phyloP scores from a whole-genome alignment of 2,329 filamentous ascomycete genomes.

The Rhinocladiella mackenziei region DNA sequence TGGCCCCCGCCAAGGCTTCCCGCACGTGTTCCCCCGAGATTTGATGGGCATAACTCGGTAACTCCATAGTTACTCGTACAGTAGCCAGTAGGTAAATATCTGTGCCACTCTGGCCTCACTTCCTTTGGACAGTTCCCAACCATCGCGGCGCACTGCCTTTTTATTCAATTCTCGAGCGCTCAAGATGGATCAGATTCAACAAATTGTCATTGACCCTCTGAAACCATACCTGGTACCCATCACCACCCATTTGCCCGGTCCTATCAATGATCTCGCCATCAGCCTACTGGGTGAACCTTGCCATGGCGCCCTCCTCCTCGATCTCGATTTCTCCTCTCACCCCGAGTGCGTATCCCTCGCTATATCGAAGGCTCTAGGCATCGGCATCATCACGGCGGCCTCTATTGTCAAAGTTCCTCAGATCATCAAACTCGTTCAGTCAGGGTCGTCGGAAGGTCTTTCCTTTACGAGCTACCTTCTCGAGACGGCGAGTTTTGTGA shows the following conservation, averaged over 20 bases:
- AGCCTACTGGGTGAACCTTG: slow-evolving; percentile 78
- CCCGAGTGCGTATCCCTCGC: slow-evolving; percentile 80
- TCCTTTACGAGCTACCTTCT: slow-evolving; percentile 89
- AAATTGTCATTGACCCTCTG: slow-evolving; percentile 40
- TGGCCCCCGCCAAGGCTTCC: neutral
- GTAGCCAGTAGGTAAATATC: no score
- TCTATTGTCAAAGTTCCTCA: slow-evolving; percentile 95
- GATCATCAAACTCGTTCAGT: slow-evolving; percentile 83
- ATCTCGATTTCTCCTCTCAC: slow-evolving; percentile 71
- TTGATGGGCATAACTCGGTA: no score
- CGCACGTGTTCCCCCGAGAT: slow-evolving; percentile 6
- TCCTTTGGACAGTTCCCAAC: no score
- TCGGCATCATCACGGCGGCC: slow-evolving; percentile 87
- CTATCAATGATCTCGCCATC: slow-evolving; percentile 68
- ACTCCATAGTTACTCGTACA: no score
- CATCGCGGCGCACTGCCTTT: no score
- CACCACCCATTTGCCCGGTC: slow-evolving; percentile 67
- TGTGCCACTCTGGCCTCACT: slow-evolving; percentile 17
- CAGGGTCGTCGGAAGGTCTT: slow-evolving; percentile 75
- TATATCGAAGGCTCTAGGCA: slow-evolving; percentile 85
- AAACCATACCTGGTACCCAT: slow-evolving; percentile 58
- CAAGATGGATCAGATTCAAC: slow-evolving; percentile 43
- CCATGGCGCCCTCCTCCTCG: slow-evolving; percentile 80
- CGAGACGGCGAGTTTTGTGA: slow-evolving; percentile 82
- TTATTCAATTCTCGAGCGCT: neutral